Percentiles rank a stretch among this genome's conserved stretches.
Conservation (phyloP, 2,329 filamentous ascomycete species). For the Cryphonectria parasitica region DNA sequence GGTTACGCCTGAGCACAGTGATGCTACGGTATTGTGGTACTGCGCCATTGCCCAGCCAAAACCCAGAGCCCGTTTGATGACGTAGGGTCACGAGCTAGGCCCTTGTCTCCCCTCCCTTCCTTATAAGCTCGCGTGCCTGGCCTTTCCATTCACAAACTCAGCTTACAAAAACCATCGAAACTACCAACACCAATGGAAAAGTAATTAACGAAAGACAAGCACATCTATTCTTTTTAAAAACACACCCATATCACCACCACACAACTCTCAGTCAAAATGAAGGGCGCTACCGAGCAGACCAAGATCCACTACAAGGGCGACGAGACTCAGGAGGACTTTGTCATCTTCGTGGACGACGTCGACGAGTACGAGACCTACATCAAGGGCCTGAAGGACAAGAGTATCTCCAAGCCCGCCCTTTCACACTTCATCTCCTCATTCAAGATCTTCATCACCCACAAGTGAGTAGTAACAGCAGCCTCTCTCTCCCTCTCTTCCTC, state of each 20-base stretch:
- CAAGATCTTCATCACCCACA: constrained; percentile 88
- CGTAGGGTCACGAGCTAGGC: constrained; percentile 27
- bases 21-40: not conserved
- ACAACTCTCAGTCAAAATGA: constrained; percentile 26
- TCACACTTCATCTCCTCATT: constrained; percentile 85
- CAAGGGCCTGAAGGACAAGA: constrained; percentile 83
- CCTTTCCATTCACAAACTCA: not conserved
- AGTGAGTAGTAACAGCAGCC: constrained; percentile 61
- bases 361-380: constrained; percentile 66
- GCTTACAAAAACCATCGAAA: constrained; percentile 7
- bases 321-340: constrained; percentile 54
- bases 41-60: constrained; percentile 10
- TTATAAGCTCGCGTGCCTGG: constrained; percentile 22
- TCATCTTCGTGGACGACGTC: constrained; percentile 64
- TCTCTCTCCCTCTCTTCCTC: not conserved
- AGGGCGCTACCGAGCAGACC: constrained; percentile 67
- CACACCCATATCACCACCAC: constrained; percentile 23
- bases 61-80: constrained; percentile 20
- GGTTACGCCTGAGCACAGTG: not conserved
- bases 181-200: constrained; percentile 3
- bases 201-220: constrained; percentile 21
- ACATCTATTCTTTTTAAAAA: constrained; percentile 17
- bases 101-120: constrained; percentile 13
- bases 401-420: constrained; percentile 62
- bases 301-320: constrained; percentile 87